Evolutionary conservation across 805 yeast genomes (phyloP).

Genomic region (Saturnispora gosingensis): DNA sequence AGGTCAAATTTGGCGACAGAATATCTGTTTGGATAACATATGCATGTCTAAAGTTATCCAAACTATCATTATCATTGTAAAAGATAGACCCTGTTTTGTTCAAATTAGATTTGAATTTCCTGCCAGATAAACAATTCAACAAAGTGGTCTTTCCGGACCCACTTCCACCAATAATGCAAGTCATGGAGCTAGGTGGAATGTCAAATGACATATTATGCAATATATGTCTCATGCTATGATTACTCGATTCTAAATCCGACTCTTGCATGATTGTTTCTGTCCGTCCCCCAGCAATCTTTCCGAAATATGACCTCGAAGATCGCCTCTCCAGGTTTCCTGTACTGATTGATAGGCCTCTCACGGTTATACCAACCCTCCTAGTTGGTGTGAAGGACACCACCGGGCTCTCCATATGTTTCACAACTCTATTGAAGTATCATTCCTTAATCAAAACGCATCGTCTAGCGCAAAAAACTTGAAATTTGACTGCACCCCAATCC

Average conservation of each 20-base stretch:
- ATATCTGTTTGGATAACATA: slow-evolving; percentile 73
- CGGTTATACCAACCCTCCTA: slow-evolving; percentile 18
- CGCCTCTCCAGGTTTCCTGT: slow-evolving; percentile 4
- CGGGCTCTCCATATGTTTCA: neutral
- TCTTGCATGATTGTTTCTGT: neutral
- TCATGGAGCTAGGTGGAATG: slow-evolving; percentile 48
- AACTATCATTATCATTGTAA: slow-evolving; percentile 30
- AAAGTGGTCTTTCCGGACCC: slow-evolving; percentile 84
- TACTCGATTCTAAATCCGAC: slow-evolving; percentile 18
- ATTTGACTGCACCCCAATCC: neutral
- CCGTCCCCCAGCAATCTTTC: neutral
- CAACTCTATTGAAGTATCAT: neutral
- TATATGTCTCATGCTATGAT: slow-evolving; percentile 27
- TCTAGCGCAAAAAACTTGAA: neutral
- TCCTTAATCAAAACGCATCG: neutral
- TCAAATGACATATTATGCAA: slow-evolving; percentile 48
- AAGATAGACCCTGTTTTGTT: slow-evolving; percentile 31
- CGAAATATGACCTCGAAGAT: neutral
- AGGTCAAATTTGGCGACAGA: slow-evolving; percentile 60
- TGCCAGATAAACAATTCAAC: slow-evolving; percentile 53
- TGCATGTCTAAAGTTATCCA: slow-evolving; percentile 34
- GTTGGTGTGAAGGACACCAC: slow-evolving; percentile 22
- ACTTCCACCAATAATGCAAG: slow-evolving; percentile 82
- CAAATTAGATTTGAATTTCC: slow-evolving; percentile 29
- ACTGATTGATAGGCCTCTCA: slow-evolving; percentile 19